Percentiles rank a stretch among this genome's conserved stretches.
Conservation (phyloP, 2,329 filamentous ascomycete species). For the Fusarium temperatum region DNA sequence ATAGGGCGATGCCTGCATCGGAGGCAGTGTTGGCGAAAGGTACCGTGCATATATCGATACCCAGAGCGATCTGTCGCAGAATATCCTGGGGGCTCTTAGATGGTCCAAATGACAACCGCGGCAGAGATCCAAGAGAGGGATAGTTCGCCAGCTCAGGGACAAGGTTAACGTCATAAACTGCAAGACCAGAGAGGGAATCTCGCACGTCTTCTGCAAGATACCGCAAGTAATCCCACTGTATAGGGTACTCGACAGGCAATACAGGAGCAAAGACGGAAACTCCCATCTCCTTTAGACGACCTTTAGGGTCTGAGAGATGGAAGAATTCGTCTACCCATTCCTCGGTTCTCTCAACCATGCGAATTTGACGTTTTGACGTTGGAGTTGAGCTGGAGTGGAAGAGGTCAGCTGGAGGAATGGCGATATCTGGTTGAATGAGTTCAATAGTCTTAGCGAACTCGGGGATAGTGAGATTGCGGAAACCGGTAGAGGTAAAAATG, state of each 20-base stretch:
- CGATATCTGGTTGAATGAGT: slow-evolving; percentile 80
- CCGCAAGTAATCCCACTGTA: slow-evolving; percentile 83
- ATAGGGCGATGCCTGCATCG: slow-evolving; percentile 85
- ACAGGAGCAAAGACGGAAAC: slow-evolving; percentile 70
- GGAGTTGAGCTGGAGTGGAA: slow-evolving; percentile 58
- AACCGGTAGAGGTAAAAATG: slow-evolving; percentile 88
- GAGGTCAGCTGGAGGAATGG: slow-evolving; percentile 81
- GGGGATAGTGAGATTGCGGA: slow-evolving; percentile 72
- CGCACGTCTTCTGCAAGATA: slow-evolving; percentile 72
- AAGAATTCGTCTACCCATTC: slow-evolving; percentile 80
- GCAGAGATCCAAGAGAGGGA: slow-evolving; percentile 65
- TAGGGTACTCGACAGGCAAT: slow-evolving; percentile 76
- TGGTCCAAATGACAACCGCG: slow-evolving; percentile 77
- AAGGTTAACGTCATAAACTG: slow-evolving; percentile 79
- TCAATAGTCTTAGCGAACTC: slow-evolving; percentile 74
- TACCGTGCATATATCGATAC: slow-evolving; percentile 81
- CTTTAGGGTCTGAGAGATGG: slow-evolving; percentile 42
- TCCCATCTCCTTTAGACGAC: slow-evolving; percentile 39
- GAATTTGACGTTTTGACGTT: slow-evolving; percentile 76
- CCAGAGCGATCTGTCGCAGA: slow-evolving; percentile 77
- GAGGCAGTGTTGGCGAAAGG: slow-evolving; percentile 79
- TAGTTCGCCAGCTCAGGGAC: slow-evolving; percentile 71
- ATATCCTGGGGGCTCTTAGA: slow-evolving; percentile 78
- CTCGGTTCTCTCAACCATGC: slow-evolving; percentile 88
- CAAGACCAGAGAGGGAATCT: slow-evolving; percentile 71